phyloP scores from a whole-genome alignment of 2,329 filamentous ascomycete genomes.

The Verticillium alfalfae region DNA sequence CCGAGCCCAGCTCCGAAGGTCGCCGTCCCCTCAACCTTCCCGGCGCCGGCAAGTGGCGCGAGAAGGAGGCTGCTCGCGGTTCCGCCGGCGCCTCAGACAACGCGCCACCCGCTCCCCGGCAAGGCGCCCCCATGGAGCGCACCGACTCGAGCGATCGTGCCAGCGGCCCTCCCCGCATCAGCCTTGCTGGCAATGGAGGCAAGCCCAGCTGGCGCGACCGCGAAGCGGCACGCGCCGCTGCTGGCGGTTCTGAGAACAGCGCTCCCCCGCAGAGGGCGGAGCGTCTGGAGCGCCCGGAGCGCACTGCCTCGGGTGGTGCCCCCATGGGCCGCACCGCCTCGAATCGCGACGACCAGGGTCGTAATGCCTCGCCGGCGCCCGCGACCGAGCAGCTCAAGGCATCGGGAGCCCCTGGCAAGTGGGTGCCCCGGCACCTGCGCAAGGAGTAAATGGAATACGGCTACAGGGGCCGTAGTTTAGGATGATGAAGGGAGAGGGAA shows the following conservation, averaged over 20 bases:
- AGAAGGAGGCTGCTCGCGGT: conserved; percentile 26
- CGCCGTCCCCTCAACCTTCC: conserved; percentile 18
- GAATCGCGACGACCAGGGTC: conserved; percentile 32
- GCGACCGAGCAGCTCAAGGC: conserved; percentile 44
- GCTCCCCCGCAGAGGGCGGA: conserved; percentile 43
- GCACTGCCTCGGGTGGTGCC: conserved; percentile 30
- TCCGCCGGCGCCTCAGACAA: conserved; percentile 25
- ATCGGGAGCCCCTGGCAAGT: conserved; percentile 51
- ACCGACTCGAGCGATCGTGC: conserved; percentile 41
- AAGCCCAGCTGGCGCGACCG: conserved; percentile 71
- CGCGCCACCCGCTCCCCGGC: conserved; percentile 18
- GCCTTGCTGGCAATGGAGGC: conserved; percentile 51
- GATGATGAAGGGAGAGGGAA: not conserved
- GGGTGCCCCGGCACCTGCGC: conserved; percentile 45
- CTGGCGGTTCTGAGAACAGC: conserved; percentile 30
- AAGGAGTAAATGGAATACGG: conserved; percentile 19
- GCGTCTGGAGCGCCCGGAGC: conserved; percentile 2
- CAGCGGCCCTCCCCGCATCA: conserved; percentile 54
- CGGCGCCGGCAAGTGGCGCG: conserved; percentile 36
- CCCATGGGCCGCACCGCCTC: conserved; percentile 38
- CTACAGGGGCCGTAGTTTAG: not conserved
- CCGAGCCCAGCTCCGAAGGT: conserved; percentile 16
- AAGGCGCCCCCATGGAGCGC: conserved; percentile 29
- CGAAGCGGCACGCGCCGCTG: conserved; percentile 44
- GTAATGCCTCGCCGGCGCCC: conserved; percentile 33